Percentiles rank a stretch among this genome's conserved stretches.
These are phyloP conservation scores for Verticillium tricorpus DNA, from an alignment of 2,329 filamentous ascomycete genomes.

Conservation along the genomic window DNA sequence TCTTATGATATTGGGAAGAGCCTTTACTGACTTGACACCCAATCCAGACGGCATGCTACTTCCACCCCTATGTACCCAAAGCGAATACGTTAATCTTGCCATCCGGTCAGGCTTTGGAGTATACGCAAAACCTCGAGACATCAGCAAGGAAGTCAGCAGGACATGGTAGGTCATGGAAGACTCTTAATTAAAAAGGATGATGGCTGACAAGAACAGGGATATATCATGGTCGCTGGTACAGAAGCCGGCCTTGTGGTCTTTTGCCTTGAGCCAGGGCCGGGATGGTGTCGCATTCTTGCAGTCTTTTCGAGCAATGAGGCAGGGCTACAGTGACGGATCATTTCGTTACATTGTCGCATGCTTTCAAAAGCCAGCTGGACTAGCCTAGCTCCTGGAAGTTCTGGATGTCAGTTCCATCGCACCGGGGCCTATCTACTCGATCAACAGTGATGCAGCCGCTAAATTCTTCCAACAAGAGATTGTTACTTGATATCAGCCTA, in stretches of 20 bases:
- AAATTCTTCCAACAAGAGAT: too few species aligned
- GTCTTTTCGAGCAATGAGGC: conserved; percentile 56
- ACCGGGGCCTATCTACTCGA: too few species aligned
- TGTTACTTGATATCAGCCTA: too few species aligned
- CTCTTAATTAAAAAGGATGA: background rate
- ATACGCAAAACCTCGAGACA: conserved; percentile 45
- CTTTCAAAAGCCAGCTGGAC: too few species aligned
- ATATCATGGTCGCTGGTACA: conserved; percentile 59
- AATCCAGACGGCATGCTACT: too few species aligned
- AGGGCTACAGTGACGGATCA: conserved; percentile 53
- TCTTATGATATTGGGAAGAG: too few species aligned
- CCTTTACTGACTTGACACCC: too few species aligned
- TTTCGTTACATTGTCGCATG: conserved; percentile 45
- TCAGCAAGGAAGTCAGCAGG: conserved; percentile 52
- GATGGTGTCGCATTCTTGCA: conserved; percentile 58
- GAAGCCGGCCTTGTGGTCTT: conserved; percentile 56
- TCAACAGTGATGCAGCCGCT: too few species aligned
- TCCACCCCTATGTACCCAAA: too few species aligned
- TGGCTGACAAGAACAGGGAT: conserved; percentile 38
- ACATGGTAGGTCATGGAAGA: conserved; percentile 44
- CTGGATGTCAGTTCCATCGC: too few species aligned
- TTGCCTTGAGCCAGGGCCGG: conserved; percentile 54
- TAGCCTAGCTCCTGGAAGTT: too few species aligned
- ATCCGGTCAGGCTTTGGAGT: conserved; percentile 41
- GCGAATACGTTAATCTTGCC: conserved; percentile 43